Conservation (phyloP, 1,284 basidiomycete genomes). For the Cryptococcus jaspeensis region DNA sequence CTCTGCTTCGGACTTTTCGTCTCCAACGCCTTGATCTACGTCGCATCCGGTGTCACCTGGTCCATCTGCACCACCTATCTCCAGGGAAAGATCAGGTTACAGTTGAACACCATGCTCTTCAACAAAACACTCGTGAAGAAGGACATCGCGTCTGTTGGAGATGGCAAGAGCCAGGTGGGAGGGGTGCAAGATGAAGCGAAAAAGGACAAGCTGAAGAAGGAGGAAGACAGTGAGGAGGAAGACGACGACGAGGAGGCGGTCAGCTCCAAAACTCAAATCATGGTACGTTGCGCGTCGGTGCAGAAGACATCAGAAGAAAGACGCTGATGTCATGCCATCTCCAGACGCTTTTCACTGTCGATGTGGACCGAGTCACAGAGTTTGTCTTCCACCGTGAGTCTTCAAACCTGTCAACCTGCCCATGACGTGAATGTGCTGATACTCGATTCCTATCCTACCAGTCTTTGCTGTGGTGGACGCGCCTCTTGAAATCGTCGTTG, state of each 20-base stretch:
- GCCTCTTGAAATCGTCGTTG: slow-evolving; percentile 77
- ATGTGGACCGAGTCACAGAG: slow-evolving; percentile 83
- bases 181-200: slow-evolving; percentile 27
- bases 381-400: slow-evolving; percentile 66
- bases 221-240: slow-evolving; percentile 30
- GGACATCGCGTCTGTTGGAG: slow-evolving; percentile 61
- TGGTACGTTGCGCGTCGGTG: slow-evolving; percentile 50
- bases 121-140: slow-evolving; percentile 86
- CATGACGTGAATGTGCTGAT: slow-evolving; percentile 15
- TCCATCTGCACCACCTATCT: slow-evolving; percentile 46
- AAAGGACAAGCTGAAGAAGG: slow-evolving; percentile 37
- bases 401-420: slow-evolving; percentile 8
- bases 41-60: slow-evolving; percentile 48
- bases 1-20: slow-evolving; percentile 62
- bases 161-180: slow-evolving; percentile 27
- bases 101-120: slow-evolving; percentile 82
- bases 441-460: slow-evolving; percentile 7
- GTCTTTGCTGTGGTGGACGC: slow-evolving; percentile 60
- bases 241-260: slow-evolving; percentile 69
- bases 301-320: neutral
- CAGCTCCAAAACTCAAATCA: slow-evolving; percentile 84
- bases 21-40: slow-evolving; percentile 61
- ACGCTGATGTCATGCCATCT: neutral
- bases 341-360: slow-evolving; percentile 63
- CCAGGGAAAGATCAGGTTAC: slow-evolving; percentile 62